phyloP scores from a whole-genome alignment of 2,329 filamentous ascomycete genomes.

The Blastomyces gilchristii region DNA sequence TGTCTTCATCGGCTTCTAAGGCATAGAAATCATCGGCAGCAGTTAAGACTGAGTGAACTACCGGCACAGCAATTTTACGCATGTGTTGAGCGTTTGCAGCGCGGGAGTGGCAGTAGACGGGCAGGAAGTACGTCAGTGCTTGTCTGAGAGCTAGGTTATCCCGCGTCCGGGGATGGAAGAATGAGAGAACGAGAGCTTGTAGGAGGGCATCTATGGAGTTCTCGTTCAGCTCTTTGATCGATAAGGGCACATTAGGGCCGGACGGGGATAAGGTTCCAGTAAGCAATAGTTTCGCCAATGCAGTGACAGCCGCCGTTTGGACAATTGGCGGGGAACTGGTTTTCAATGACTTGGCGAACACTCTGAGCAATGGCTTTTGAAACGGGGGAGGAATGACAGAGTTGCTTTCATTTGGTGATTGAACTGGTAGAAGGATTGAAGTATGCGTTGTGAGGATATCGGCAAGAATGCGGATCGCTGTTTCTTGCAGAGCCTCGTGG shows the following conservation, averaged over 20 bases:
- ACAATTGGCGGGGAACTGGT: constrained; percentile 60
- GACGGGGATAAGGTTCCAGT: constrained; percentile 55
- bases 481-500: constrained; percentile 79
- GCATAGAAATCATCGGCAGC: constrained; percentile 55
- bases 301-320: constrained; percentile 69
- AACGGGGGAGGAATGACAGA: constrained; percentile 42
- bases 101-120: constrained; percentile 83
- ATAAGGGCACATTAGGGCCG: constrained; percentile 44
- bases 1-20: constrained; percentile 61
- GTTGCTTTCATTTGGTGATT: constrained; percentile 31
- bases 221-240: constrained; percentile 39
- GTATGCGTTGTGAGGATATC: constrained; percentile 89
- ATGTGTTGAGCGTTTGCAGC: constrained; percentile 74
- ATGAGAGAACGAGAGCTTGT: constrained; percentile 70
- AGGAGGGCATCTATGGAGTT: constrained; percentile 62
- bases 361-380: constrained; percentile 62
- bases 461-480: constrained; percentile 79
- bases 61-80: constrained; percentile 60
- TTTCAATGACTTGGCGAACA: constrained; percentile 74
- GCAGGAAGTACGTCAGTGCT: constrained; percentile 83
- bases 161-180: constrained; percentile 76
- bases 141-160: constrained; percentile 76
- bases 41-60: constrained; percentile 58
- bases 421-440: constrained; percentile 55
- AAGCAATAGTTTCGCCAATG: constrained; percentile 77